A percentile compares a stretch with the other conserved stretches of the same genome.
These are phyloP conservation scores for Lipomyces spencermartinsiae DNA, from an alignment of 805 yeast genomes.

Conservation along the genomic window DNA sequence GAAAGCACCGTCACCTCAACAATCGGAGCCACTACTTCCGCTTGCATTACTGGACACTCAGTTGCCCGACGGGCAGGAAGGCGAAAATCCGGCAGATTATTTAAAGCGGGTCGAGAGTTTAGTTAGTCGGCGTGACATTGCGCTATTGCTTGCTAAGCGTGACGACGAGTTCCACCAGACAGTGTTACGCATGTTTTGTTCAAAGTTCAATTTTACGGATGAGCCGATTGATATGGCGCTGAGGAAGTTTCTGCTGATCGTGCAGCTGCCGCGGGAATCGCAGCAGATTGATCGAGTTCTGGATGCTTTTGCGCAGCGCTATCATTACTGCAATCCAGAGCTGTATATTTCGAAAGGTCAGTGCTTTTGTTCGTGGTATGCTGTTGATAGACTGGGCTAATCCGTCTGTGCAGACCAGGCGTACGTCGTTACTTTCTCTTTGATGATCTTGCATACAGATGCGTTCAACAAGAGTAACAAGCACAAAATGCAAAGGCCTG, in stretches of 20 bases:
- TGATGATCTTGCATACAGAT: slow-evolving; percentile 77
- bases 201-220: slow-evolving; percentile 55
- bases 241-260: slow-evolving; percentile 61
- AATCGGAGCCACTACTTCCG: slow-evolving; percentile 13
- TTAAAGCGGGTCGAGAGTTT: slow-evolving; percentile 43
- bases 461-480: slow-evolving; percentile 70
- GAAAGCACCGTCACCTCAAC: slow-evolving; percentile 15
- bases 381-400: not conserved
- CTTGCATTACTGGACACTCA: slow-evolving; percentile 20
- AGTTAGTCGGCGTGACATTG: slow-evolving; percentile 37
- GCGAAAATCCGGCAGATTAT: slow-evolving; percentile 47
- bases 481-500: slow-evolving; percentile 68
- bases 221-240: slow-evolving; percentile 72
- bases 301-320: slow-evolving; percentile 61
- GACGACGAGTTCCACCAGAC: slow-evolving; percentile 44
- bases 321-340: slow-evolving; percentile 53
- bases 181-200: slow-evolving; percentile 44
- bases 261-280: slow-evolving; percentile 71
- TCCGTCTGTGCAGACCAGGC: slow-evolving; percentile 56
- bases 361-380: not conserved
- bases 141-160: slow-evolving; percentile 45
- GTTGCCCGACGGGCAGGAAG: slow-evolving; percentile 38
- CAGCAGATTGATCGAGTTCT: slow-evolving; percentile 78
- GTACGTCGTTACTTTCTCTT: slow-evolving; percentile 66
- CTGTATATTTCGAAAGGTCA: slow-evolving; percentile 42